Conservation (phyloP, 352 stramenopile species). For the Paralagenidium karlingii region DNA sequence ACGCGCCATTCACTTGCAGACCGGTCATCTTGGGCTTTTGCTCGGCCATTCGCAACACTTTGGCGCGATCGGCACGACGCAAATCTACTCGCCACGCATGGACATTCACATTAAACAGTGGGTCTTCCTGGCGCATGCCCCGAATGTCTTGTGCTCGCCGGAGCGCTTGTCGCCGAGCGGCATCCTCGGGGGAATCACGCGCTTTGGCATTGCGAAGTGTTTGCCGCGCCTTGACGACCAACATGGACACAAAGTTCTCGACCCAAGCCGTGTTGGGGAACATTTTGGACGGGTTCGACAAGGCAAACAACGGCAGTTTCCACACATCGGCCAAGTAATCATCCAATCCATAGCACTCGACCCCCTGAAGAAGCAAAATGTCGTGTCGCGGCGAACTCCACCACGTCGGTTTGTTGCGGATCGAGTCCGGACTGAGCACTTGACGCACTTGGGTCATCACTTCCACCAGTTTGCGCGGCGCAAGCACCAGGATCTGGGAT, state of each 20-base stretch:
- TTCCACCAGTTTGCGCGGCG: constrained; percentile 39
- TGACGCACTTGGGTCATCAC: constrained; percentile 39
- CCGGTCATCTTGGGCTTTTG: no score
- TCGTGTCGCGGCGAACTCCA: constrained; percentile 68
- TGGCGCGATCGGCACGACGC: no score
- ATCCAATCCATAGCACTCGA: constrained; percentile 75
- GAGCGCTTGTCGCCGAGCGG: constrained; percentile 16
- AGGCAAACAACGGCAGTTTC: constrained; percentile 45
- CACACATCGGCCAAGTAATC: constrained; percentile 53
- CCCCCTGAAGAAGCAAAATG: constrained; percentile 65
- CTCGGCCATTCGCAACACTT: no score
- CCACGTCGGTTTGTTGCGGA: constrained; percentile 24
- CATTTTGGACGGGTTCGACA: constrained; percentile 12
- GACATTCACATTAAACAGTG: constrained; percentile 19
- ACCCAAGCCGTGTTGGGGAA: constrained; percentile 63
- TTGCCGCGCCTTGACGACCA: constrained; percentile 6
- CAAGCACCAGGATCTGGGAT: constrained; percentile 48
- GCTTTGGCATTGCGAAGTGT: constrained; percentile 3
- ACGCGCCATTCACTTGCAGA: no score
- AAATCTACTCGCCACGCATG: no score
- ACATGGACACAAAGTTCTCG: constrained; percentile 53
- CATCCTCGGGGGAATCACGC: no score
- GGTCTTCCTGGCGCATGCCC: constrained; percentile 54
- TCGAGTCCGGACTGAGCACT: constrained; percentile 7
- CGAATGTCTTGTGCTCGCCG: constrained; percentile 48